phyloP scores from a whole-genome alignment of 257 asterid genomes.

The Petunia axillaris region DNA sequence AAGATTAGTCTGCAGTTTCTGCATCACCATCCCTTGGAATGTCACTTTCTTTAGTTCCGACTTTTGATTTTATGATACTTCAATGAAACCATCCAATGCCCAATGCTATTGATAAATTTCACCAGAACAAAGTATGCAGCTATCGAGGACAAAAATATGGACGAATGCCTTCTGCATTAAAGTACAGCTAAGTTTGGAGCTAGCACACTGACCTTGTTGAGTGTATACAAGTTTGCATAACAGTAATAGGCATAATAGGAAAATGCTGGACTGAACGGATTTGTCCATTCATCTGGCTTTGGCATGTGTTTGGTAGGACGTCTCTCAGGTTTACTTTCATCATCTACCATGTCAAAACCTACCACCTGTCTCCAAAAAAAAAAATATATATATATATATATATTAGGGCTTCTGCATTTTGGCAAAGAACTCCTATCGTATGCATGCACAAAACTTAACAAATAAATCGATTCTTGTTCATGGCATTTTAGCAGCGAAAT shows the following conservation, averaged over 20 bases:
- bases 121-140: constrained; percentile 30
- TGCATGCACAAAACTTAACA: neutral
- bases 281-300: constrained; percentile 89
- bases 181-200: neutral
- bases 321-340: constrained; percentile 98
- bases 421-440: neutral
- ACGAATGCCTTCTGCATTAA: neutral
- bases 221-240: constrained; percentile 89
- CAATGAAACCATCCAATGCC: constrained; percentile 7
- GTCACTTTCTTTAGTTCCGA: neutral
- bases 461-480: neutral
- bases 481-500: constrained; percentile 17
- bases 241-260: constrained; percentile 95
- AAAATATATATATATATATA: neutral
- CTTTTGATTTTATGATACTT: neutral
- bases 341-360: constrained; percentile 95
- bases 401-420: neutral
- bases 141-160: constrained; percentile 2
- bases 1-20: neutral
- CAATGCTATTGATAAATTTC: constrained; percentile 23
- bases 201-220: constrained; percentile 69
- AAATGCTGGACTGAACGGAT: constrained; percentile 88
- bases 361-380: constrained; percentile 66
- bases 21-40: neutral
- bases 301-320: constrained; percentile 99